These are phyloP conservation scores for Puccinia polysora DNA, from an alignment of 1,284 basidiomycete genomes.

Conservation along the genomic window DNA sequence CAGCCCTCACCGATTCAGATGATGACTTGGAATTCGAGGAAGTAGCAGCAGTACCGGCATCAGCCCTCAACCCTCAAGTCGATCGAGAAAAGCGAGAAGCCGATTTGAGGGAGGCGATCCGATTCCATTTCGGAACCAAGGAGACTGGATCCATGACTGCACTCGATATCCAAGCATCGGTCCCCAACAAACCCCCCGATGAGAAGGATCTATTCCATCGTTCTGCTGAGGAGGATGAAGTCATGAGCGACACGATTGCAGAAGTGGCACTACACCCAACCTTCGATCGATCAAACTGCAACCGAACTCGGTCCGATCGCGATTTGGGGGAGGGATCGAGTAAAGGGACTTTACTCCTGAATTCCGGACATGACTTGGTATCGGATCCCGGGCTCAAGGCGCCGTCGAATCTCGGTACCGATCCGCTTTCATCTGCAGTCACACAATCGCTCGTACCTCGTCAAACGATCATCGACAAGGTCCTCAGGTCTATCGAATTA, in stretches of 20 bases:
- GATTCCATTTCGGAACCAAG: constrained; percentile 27
- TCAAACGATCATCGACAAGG: background rate
- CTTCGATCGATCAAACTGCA: no score
- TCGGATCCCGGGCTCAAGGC: background rate
- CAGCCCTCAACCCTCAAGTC: background rate
- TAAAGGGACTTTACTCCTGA: background rate
- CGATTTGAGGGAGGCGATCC: constrained; percentile 21
- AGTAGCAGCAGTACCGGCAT: constrained; percentile 46
- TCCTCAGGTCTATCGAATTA: constrained; percentile 9
- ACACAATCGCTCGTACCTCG: background rate
- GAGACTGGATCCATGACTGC: background rate
- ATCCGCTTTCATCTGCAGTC: background rate
- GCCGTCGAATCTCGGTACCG: background rate
- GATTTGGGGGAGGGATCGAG: constrained; percentile 38
- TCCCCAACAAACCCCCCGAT: constrained; percentile 1
- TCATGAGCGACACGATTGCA: constrained; percentile 24
- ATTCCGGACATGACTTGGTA: background rate
- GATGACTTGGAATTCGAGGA: constrained; percentile 51
- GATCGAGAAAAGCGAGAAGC: constrained; percentile 10
- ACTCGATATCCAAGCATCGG: background rate
- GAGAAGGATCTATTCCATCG: constrained; percentile 2
- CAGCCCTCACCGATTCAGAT: constrained; percentile 46
- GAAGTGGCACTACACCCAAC: constrained; percentile 1
- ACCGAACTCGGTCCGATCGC: background rate
- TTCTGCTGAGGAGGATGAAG: constrained; percentile 32